These are phyloP conservation scores for Scheffersomyces insectosa DNA, from an alignment of 1,139 yeast species.

Conservation along the genomic window DNA sequence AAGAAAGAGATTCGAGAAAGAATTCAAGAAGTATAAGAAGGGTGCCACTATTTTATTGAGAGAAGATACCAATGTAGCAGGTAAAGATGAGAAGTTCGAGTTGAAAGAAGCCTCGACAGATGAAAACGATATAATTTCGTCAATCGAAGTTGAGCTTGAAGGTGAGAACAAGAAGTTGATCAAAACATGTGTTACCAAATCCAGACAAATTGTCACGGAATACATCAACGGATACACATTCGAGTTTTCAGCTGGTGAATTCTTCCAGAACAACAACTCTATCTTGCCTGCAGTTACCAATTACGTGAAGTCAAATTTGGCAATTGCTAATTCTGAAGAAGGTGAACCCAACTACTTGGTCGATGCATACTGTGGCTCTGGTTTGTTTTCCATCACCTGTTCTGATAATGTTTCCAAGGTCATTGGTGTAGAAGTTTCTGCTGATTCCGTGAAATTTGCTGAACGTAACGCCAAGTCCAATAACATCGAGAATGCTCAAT, in stretches of 20 bases:
- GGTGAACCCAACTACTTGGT: slow-evolving; percentile 65
- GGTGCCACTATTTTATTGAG: slow-evolving; percentile 88
- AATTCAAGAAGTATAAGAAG: slow-evolving; percentile 60
- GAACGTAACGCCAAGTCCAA: slow-evolving; percentile 75
- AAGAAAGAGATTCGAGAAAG: slow-evolving; percentile 51
- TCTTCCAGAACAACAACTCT: slow-evolving; percentile 93
- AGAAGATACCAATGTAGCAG: slow-evolving; percentile 59
- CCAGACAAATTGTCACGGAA: slow-evolving; percentile 81
- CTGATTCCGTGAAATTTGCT: slow-evolving; percentile 89
- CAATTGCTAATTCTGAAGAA: slow-evolving; percentile 36
- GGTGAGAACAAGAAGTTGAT: slow-evolving; percentile 22
- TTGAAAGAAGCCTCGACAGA: slow-evolving; percentile 46
- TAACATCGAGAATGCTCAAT: slow-evolving; percentile 72
- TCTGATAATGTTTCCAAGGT: slow-evolving; percentile 77
- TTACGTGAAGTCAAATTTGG: slow-evolving; percentile 73
- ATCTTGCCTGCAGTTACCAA: slow-evolving; percentile 79
- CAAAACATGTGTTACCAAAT: slow-evolving; percentile 64
- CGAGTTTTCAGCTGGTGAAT: slow-evolving; percentile 90
- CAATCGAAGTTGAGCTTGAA: slow-evolving; percentile 20
- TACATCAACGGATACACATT: slow-evolving; percentile 72
- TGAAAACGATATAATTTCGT: slow-evolving; percentile 31
- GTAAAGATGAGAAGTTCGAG: slow-evolving; percentile 18
- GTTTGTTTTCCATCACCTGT: slow-evolving; percentile 86
- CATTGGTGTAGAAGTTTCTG: slow-evolving; percentile 92
- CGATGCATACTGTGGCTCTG: slow-evolving; percentile 98